Evolutionary conservation across 2,329 filamentous ascomycete species (phyloP), one percentile per base, ranked within the genome.

Genomic region (Penicillium sp.): DNA sequence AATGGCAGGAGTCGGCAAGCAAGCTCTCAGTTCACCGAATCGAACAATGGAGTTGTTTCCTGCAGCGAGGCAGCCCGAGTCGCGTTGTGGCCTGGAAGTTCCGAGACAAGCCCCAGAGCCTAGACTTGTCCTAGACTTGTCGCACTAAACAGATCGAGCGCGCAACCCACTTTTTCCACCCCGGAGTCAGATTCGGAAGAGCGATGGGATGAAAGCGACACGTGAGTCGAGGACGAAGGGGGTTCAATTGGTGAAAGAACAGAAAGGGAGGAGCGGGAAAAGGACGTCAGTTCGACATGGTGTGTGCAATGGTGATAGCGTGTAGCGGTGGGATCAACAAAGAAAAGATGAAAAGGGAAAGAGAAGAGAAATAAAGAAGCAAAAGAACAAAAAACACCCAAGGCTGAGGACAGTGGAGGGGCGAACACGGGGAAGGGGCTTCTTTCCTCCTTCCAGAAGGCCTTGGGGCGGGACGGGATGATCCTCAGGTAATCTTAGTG

Each of bases 1-100:
- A 59, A 64, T 56, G 59, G 58, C 52, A 48, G 56, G 44, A 55
- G 53, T 58, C 59, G 58, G 60, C 42, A 50, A 58, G 44, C 46
- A 56, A 56, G 58, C 55, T 58, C 46, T 50, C 55, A 43, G 45
- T 50, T 59, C 62, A 49, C 54, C 40, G 34, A 61, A 45, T 59
- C 49, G 50, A 65, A 71, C 68, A 70, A 71, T 70, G 66, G 54
- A 63, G 62, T 71, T 71, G 68, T 71, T 64, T 56, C 53, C 66
- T 66, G 69, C 65, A 67, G 66, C 59, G 56, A 57, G 55, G 59
- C 63, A 61, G 56, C 39, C 56, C 62, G 59, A 61, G 62, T 62
- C 60, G 61, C 62, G 62, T 57, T 61, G 49, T 53, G 57, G 59
- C 59, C 58, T 57, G 56, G 56, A 50, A 35, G 61, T 58, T 63